phyloP scores from a whole-genome alignment of 2,329 filamentous ascomycete genomes.

The Hortaea werneckii region DNA sequence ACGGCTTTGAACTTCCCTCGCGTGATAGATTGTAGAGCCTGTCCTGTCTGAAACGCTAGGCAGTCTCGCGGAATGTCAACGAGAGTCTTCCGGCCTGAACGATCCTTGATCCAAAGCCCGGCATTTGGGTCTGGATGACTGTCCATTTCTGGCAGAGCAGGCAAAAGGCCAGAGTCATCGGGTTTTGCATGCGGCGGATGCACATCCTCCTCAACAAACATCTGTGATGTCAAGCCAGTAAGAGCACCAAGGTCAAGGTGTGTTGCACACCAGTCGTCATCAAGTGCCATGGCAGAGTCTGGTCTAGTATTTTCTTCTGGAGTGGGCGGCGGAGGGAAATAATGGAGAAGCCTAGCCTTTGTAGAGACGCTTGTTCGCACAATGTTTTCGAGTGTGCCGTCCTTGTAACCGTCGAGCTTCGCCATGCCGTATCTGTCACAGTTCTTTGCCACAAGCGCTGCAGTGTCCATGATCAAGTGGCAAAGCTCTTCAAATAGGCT shows the following conservation, averaged over 20 bases:
- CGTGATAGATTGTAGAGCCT: slow-evolving; percentile 84
- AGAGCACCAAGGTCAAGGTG: slow-evolving; percentile 88
- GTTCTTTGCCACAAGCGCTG: slow-evolving; percentile 76
- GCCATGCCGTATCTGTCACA: slow-evolving; percentile 77
- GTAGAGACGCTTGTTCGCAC: slow-evolving; percentile 78
- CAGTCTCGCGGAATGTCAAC: slow-evolving; percentile 85
- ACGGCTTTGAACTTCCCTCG: slow-evolving; percentile 86
- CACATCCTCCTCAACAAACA: slow-evolving; percentile 77
- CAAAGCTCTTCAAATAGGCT: slow-evolving; percentile 66
- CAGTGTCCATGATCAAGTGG: slow-evolving; percentile 76
- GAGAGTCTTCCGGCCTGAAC: slow-evolving; percentile 73
- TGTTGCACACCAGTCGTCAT: slow-evolving; percentile 91
- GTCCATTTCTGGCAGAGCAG: slow-evolving; percentile 55
- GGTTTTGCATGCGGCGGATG: slow-evolving; percentile 27
- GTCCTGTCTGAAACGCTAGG: slow-evolving; percentile 91
- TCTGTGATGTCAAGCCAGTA: slow-evolving; percentile 85
- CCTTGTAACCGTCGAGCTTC: slow-evolving; percentile 66
- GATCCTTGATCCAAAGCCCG: slow-evolving; percentile 88
- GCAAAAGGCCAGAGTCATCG: not conserved
- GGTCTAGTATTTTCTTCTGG: slow-evolving; percentile 15
- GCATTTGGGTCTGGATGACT: slow-evolving; percentile 71
- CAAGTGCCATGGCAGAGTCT: slow-evolving; percentile 27
- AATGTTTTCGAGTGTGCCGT: slow-evolving; percentile 74
- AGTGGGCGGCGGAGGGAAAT: slow-evolving; percentile 55
- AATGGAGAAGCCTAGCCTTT: slow-evolving; percentile 86